phyloP scores from a whole-genome alignment of 1,284 basidiomycete genomes.

The Omphalotus olearius region DNA sequence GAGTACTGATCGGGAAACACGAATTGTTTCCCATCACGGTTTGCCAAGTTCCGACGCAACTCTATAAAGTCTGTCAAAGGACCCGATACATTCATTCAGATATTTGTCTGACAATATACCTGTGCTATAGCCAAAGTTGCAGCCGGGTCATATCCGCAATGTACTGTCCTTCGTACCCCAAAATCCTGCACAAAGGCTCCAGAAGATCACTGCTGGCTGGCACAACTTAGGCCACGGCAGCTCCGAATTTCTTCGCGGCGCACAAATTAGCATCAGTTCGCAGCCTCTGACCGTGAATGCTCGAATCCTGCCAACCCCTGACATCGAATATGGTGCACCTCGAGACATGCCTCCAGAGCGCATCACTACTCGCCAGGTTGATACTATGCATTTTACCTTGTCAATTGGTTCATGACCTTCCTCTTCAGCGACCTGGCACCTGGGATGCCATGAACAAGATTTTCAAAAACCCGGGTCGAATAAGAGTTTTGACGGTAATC shows the following conservation, averaged over 20 bases:
- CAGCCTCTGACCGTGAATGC: constrained; percentile 25
- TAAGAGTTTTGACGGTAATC: constrained; percentile 28
- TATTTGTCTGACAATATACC: background rate
- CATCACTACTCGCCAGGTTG: no score
- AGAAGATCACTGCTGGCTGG: constrained; percentile 24
- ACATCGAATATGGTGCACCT: constrained; percentile 22
- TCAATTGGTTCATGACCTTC: no score
- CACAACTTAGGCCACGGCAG: constrained; percentile 26
- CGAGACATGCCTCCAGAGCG: background rate
- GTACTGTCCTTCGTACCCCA: constrained; percentile 26
- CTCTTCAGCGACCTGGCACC: constrained; percentile 22
- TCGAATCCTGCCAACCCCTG: constrained; percentile 25
- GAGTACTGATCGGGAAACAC: constrained; percentile 24
- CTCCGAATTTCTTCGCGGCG: constrained; percentile 28
- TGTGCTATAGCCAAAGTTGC: constrained; percentile 10
- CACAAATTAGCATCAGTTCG: constrained; percentile 24
- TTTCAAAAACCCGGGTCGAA: constrained; percentile 23
- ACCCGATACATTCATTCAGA: background rate
- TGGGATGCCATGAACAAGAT: constrained; percentile 34
- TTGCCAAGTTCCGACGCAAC: constrained; percentile 24
- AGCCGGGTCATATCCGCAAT: constrained; percentile 26
- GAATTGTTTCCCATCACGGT: constrained; percentile 26
- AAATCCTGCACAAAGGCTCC: constrained; percentile 21
- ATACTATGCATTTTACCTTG: no score
- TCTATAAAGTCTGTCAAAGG: constrained; percentile 23